Evolutionary conservation across 2,329 filamentous ascomycete species (phyloP).

Genomic region (Penicillium thymicola): DNA sequence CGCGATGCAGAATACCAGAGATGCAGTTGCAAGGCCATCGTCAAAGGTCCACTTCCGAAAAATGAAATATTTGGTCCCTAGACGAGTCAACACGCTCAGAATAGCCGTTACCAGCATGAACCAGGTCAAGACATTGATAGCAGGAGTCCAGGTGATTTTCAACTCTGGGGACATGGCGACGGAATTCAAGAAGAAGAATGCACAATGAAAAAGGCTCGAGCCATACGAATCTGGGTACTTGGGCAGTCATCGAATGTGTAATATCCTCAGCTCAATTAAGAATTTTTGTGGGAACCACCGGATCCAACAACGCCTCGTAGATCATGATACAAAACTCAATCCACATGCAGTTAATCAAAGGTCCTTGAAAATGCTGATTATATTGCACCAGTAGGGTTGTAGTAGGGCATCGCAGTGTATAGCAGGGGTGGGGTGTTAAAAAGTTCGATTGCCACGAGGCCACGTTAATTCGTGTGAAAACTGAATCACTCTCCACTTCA

Average conservation of each 20-base stretch:
- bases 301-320: background rate
- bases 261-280: background rate
- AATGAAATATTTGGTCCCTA: constrained; percentile 26
- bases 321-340: background rate
- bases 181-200: background rate
- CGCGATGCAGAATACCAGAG: constrained; percentile 19
- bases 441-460: background rate
- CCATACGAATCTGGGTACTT: background rate
- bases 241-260: background rate
- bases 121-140: constrained; percentile 27
- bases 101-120: constrained; percentile 27
- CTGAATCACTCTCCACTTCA: background rate
- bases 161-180: constrained; percentile 9
- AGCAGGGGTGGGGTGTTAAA: background rate
- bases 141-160: constrained; percentile 15
- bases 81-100: constrained; percentile 22
- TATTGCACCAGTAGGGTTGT: background rate
- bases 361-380: too few species aligned
- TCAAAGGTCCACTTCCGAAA: constrained; percentile 23
- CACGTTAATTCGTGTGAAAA: background rate
- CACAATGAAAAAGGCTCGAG: background rate
- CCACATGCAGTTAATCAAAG: too few species aligned
- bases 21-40: constrained; percentile 21
- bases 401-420: too few species aligned
- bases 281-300: background rate